Evolutionary conservation across 192 early-diverging fungal species (phyloP), one percentile per base, ranked within the genome.

Genomic region (Umbelopsis ramanniana): DNA sequence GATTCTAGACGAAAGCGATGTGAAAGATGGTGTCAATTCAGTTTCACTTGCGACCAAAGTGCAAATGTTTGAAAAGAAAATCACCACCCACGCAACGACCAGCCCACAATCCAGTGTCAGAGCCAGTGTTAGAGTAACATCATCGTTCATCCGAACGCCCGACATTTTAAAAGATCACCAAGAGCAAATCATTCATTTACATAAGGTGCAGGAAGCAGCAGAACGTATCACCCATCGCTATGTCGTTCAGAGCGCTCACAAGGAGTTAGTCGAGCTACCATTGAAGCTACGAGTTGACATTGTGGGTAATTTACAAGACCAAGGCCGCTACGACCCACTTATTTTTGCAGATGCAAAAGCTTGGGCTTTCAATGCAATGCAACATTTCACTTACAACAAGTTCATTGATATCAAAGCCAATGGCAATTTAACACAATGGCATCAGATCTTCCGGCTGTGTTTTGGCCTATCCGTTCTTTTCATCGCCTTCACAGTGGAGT

Each of bases 201-300:
- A 68, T 3, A n/a, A 46, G 23, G 35, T 68, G 12, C 40, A 68
- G 26, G 75, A 81, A 46, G 76, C 83, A 1, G 84, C 86, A 5
- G 87, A 90, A 60, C 76, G 80, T 1, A 90, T 90, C 23, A 87
- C 85, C 40, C 74, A 75, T 47, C 79, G 80, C 43, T 90, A 88
- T 47, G 77, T 90, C 22, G 79, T 79, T 21, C 81, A 79, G 0
- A 74, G 77, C 46, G 87, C 87, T 0, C 84, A 84, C 60, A 85
- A 84, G 57, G 80, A 83, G 33, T 55, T 90, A 15, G 24, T 50
- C 9, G 67, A 74, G 6, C 67, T 90, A 33, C 85, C 89, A 1
- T 50, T 35, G 0, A 21, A 53, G 1, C 74, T 88, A 12, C 80
- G 81, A 22, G 71, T 53, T 21, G 33, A 26, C 15, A 82, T 82